Base-by-base conservation (phyloP, 1,284 basidiomycete genomes). In the Puccinia horiana region DNA sequence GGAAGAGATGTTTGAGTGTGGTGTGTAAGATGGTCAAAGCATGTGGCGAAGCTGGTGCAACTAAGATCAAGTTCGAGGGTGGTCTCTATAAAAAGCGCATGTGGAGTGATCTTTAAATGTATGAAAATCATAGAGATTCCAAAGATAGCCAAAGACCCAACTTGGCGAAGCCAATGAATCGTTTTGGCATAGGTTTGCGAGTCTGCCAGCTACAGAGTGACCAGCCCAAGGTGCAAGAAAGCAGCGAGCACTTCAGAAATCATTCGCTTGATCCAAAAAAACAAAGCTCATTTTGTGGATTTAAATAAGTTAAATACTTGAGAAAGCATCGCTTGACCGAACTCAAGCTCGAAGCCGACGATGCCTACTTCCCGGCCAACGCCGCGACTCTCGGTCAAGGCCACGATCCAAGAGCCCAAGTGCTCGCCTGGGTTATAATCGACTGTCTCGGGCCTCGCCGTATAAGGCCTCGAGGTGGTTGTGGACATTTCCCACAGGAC, bases 331-430 rank as follows among this genome's bases (percentile, higher is more conserved):
- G 84, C 82, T 26, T 79, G 77, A 12, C 83, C 83, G 3, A 80
- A 47, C 18, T 85, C 83, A 5, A 67, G 40, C 56, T 85, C 79
- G 52, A 85, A 65, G 12, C 83, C 84, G 4, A 83, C 84, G 26
- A 85, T 78, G 20, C 84, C 85, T 9, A 85, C 83, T n/a, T 85
- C 84, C 18, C 83, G 74, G 18, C 83, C 83, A 9, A 83, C 83
- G 0, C 84, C 84, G 9, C 84, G 81, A 29, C 79, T 82, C 35
- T 84, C 84, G 23, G 84, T 69, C 42, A 85, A 14, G 4, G 85
- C 83, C 29, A 84, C 67, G 40, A 85, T 44, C 82, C 83, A 85
- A 49, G 56, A 75, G 20, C 80, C 80, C 12, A 82, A 26, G 23
- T 37, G 49, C 35, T 74, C 72, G 52, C 72, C 56, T 35, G 52